These are phyloP conservation scores for Epichloe bromicola DNA, from an alignment of 2,329 filamentous ascomycete genomes.

Conservation along the genomic window DNA sequence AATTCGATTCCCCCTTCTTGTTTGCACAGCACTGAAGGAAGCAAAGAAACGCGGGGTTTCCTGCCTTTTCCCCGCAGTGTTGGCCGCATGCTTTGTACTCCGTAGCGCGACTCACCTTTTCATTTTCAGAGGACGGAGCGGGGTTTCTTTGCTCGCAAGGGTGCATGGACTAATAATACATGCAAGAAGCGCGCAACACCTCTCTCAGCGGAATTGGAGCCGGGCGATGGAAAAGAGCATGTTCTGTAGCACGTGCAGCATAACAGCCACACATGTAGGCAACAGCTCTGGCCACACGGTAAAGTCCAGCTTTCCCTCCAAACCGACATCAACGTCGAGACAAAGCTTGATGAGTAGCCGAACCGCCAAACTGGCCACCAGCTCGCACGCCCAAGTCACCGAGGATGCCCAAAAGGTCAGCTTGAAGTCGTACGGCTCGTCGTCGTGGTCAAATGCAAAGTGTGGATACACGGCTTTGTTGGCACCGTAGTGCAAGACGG, in stretches of 20 bases:
- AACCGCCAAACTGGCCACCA: constrained; percentile 47
- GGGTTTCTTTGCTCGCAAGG: not conserved
- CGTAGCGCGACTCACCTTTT: not conserved
- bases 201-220: constrained; percentile 37
- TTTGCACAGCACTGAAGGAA: not conserved
- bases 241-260: constrained; percentile 57
- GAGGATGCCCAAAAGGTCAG: constrained; percentile 50
- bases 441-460: constrained; percentile 45
- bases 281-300: constrained; percentile 54
- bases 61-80: not conserved
- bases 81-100: not conserved
- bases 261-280: constrained; percentile 51
- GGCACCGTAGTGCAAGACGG: constrained; percentile 52
- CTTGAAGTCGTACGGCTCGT: constrained; percentile 44
- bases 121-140: not conserved
- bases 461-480: constrained; percentile 60
- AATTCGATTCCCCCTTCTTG: not conserved
- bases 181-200: not conserved
- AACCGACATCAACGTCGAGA: constrained; percentile 48
- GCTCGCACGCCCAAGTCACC: constrained; percentile 55
- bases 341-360: constrained; percentile 42
- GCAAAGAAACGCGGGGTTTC: not conserved
- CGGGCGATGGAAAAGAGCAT: constrained; percentile 60
- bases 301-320: constrained; percentile 52
- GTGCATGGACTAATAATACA: not conserved